phyloP scores from a whole-genome alignment of 2,329 filamentous ascomycete species.

The Alternaria arbusti region DNA sequence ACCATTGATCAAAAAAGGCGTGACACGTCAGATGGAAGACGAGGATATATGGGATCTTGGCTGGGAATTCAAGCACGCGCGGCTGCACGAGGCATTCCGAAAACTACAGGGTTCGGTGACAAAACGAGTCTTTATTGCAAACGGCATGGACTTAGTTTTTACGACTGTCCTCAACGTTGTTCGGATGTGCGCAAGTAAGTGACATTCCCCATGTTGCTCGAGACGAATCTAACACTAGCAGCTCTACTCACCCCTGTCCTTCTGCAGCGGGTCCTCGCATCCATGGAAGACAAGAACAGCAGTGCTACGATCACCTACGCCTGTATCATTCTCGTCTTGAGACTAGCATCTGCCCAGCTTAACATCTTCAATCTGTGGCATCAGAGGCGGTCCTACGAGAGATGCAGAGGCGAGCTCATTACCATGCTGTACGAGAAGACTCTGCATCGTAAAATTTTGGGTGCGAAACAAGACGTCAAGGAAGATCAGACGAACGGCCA shows the following conservation, averaged over 20 bases:
- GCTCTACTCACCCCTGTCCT: slow-evolving; percentile 66
- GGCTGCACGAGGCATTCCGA: slow-evolving; percentile 76
- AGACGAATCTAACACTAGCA: slow-evolving; percentile 13
- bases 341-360: slow-evolving; percentile 68
- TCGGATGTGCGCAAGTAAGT: slow-evolving; percentile 63
- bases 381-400: slow-evolving; percentile 81
- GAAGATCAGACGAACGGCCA: slow-evolving; percentile 32
- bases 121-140: slow-evolving; percentile 72
- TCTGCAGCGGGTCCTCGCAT: slow-evolving; percentile 72
- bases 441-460: slow-evolving; percentile 65
- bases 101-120: slow-evolving; percentile 76
- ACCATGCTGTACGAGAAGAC: slow-evolving; percentile 86
- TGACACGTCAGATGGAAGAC: slow-evolving; percentile 70
- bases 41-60: slow-evolving; percentile 82
- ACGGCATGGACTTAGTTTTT: slow-evolving; percentile 78
- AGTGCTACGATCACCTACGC: slow-evolving; percentile 71
- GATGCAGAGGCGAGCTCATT: slow-evolving; percentile 83
- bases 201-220: neutral
- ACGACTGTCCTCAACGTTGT: slow-evolving; percentile 69
- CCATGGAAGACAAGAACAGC: slow-evolving; percentile 64
- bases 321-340: slow-evolving; percentile 64
- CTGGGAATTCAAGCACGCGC: slow-evolving; percentile 80
- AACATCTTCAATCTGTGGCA: slow-evolving; percentile 79
- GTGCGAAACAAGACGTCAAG: slow-evolving; percentile 39
- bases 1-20: slow-evolving; percentile 72